Conservation (phyloP, 2,329 filamentous ascomycete genomes). For the Monilinia vaccinii-corymbosi region DNA sequence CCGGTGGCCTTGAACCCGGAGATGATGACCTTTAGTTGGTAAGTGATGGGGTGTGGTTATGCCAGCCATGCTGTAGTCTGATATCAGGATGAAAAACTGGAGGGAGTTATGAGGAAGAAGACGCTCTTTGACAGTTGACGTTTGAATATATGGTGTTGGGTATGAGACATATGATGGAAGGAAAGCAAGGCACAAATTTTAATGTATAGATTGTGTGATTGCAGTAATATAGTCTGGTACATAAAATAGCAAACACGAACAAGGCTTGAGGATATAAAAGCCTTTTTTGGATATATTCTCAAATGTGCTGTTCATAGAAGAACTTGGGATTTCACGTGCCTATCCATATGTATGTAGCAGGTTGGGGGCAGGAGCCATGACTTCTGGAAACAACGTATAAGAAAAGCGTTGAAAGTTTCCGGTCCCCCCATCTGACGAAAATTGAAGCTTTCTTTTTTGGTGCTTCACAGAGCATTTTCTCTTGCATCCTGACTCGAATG, state of each 20-base stretch:
- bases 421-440: no score
- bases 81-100: background rate
- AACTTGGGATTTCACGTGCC: no score
- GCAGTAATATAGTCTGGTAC: background rate
- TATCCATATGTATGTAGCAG: no score
- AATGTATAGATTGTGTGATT: background rate
- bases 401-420: no score
- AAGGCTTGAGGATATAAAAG: no score
- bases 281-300: background rate
- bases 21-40: conserved; percentile 12
- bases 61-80: background rate
- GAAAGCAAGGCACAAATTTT: background rate
- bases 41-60: background rate
- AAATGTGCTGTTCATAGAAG: background rate
- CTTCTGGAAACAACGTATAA: no score
- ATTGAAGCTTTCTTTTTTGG: no score
- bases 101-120: background rate
- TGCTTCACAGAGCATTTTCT: no score
- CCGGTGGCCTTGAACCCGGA: conserved; percentile 6
- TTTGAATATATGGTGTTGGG: background rate
- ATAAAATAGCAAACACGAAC: background rate
- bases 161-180: background rate
- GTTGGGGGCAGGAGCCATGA: no score
- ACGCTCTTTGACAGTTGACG: background rate
- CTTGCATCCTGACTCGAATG: no score